phyloP scores from a whole-genome alignment of 176 grass and related monocot species.

The Phragmites australis region DNA sequence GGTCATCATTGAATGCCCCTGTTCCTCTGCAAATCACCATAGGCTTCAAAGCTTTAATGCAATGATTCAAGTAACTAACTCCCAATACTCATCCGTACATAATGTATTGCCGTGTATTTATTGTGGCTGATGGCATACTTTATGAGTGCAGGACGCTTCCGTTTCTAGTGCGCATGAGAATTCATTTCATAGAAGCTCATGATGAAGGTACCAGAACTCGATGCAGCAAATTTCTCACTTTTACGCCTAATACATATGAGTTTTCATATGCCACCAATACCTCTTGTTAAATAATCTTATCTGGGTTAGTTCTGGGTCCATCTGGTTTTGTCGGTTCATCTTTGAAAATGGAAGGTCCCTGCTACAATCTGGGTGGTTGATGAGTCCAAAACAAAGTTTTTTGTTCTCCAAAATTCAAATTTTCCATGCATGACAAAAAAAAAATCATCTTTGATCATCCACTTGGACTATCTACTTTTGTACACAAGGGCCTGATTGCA shows the following conservation, averaged over 20 bases:
- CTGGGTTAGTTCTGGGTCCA: neutral
- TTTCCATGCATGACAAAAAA: neutral
- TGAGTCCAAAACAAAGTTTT: neutral
- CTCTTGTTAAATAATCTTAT: neutral
- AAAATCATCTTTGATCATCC: neutral
- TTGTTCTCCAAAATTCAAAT: neutral
- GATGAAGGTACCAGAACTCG: slow-evolving; percentile 31
- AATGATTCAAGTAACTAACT: slow-evolving; percentile 59
- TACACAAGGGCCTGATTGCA: neutral
- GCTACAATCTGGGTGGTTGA: neutral
- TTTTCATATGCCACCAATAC: neutral
- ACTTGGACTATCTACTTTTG: neutral
- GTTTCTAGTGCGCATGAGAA: slow-evolving; percentile 52
- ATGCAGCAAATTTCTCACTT: neutral
- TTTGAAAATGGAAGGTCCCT: slow-evolving; percentile 4
- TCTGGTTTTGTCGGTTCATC: slow-evolving; percentile 14
- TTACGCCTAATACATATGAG: slow-evolving; percentile 11
- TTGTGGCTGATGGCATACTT: slow-evolving; percentile 21
- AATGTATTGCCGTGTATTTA: neutral
- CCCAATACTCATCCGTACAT: neutral
- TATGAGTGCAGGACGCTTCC: slow-evolving; percentile 46
- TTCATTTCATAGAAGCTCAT: slow-evolving; percentile 44
- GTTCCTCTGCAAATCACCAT: slow-evolving; percentile 48
- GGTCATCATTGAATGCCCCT: slow-evolving; percentile 35
- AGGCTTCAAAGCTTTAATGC: slow-evolving; percentile 43